Evolutionary conservation across 768 basidiomycete genomes (phyloP), one percentile per base, ranked within the genome.

Genomic region (Tylopilus rubrobrunneus): DNA sequence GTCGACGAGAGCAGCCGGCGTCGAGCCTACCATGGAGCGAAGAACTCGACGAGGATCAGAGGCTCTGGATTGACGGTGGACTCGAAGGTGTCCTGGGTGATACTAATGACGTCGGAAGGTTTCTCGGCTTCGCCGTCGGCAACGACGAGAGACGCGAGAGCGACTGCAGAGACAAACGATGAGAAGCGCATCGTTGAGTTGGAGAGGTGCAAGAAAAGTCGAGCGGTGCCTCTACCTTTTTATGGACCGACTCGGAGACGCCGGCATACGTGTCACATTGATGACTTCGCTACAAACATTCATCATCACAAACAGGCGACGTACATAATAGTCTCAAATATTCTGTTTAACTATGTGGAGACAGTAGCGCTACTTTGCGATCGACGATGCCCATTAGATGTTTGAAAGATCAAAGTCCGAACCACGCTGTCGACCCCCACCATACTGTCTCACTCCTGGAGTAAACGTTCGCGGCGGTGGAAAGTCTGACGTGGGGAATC

Each of bases 11-110:
- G 8, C 0, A 7, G n/a, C 0, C 28, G 11, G 25, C n/a, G 28
- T 45, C 19, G 17, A 27, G 58, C 66, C 10, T 65, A 89, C 89
- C 89, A 92, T 58, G 89, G 90, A 27, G 91, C 90, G 67, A 91
- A 96, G 85, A 94, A 98, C 78, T 98, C 96, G 56, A 98, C 89
- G 29, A 98, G 80, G 57, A 92, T 83, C 58, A 96, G 74, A 19
- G 85, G 68, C 66, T 92, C 89, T 4, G 76, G 69, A 56, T 77
- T 73, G 54, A 95, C 83, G 53, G 78, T 69, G 29, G 78, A 72
- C 59, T 87, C 80, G 68, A 97, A 95, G 63, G 77, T 83, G 57
- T 76, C 71, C 41, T 83, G 71, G 28, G 83, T 90, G 56, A 98
- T 75, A 68, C 76, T 86, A 45, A 93, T 57, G 58, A 99, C 95